Evolutionary conservation across 768 basidiomycete species (phyloP).

Genomic region (Gymnopilus junonius): DNA sequence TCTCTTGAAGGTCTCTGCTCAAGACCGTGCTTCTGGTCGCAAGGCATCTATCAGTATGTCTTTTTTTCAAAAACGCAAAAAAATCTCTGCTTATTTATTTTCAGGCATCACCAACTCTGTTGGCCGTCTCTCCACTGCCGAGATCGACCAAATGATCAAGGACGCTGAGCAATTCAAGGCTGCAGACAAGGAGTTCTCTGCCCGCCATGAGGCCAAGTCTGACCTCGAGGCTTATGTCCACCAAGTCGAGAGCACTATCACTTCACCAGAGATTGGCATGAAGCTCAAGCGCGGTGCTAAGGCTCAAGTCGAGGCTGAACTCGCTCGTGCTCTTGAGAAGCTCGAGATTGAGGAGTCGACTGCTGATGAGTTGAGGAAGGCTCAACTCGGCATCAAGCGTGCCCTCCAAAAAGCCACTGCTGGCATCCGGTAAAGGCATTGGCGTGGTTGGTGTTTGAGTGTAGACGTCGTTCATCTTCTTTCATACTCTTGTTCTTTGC

Average conservation of each 20-base stretch:
- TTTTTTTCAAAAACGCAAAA: background rate
- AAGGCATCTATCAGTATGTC: conserved; percentile 94
- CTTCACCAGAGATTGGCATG: conserved; percentile 95
- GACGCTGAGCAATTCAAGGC: conserved; percentile 98
- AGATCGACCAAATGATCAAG: conserved; percentile 99
- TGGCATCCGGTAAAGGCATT: conserved; percentile 70
- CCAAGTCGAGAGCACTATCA: conserved; percentile 95
- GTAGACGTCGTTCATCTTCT: conserved; percentile 28
- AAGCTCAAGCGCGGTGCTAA: conserved; percentile 99
- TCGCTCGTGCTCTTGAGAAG: conserved; percentile 97
- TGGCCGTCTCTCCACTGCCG: conserved; percentile 94
- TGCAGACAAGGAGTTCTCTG: conserved; percentile 97
- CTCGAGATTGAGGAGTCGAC: conserved; percentile 96
- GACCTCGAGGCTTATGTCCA: conserved; percentile 98
- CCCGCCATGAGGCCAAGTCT: conserved; percentile 97
- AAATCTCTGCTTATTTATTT: conserved; percentile 18
- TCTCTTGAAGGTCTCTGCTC: conserved; percentile 97
- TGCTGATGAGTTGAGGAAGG: conserved; percentile 94
- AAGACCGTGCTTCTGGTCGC: conserved; percentile 98
- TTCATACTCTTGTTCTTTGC: conserved; percentile 19
- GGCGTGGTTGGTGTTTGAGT: conserved; percentile 20
- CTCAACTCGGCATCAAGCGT: conserved; percentile 93
- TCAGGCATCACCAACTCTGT: conserved; percentile 98
- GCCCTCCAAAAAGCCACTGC: conserved; percentile 97
- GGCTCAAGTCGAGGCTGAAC: conserved; percentile 93